Conservation (phyloP, 305 asterid genomes). For the Andrographis paniculata region DNA sequence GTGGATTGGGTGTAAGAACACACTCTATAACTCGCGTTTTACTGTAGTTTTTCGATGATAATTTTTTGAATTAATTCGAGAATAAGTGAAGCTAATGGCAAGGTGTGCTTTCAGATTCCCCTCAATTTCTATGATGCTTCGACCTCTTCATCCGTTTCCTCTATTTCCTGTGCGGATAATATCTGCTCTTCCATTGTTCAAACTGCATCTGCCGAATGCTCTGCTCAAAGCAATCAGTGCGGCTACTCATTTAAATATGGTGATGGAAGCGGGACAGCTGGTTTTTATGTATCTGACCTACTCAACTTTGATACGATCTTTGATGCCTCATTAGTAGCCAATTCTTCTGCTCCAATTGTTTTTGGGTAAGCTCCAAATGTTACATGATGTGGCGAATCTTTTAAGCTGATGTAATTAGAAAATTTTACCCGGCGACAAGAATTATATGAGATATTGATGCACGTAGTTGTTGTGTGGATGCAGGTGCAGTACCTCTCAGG, state of each 20-base stretch:
- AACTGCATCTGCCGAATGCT: slow-evolving; percentile 62
- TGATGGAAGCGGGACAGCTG: slow-evolving; percentile 96
- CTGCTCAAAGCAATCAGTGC: slow-evolving; percentile 53
- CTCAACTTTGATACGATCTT: slow-evolving; percentile 64
- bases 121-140: slow-evolving; percentile 69
- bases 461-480: slow-evolving; percentile 19
- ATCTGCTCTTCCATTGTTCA: slow-evolving; percentile 57
- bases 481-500: slow-evolving; percentile 85
- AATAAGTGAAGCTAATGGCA: background rate
- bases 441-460: slow-evolving; percentile 1
- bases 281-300: slow-evolving; percentile 66
- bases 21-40: slow-evolving; percentile 13
- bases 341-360: slow-evolving; percentile 77
- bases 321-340: slow-evolving; percentile 55
- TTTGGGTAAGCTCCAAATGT: slow-evolving; percentile 58
- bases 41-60: background rate
- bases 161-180: slow-evolving; percentile 63
- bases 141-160: slow-evolving; percentile 59
- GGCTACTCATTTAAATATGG: slow-evolving; percentile 74
- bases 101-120: slow-evolving; percentile 44
- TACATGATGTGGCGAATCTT: too few relatives aligned
- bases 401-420: too few relatives aligned
- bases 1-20: slow-evolving; percentile 74
- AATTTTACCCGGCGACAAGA: too few relatives aligned
- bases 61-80: background rate